Evolutionary conservation across 73 alveolate genomes (phyloP), one percentile per base, ranked within the genome.

Genomic region (Stentor coeruleus): DNA sequence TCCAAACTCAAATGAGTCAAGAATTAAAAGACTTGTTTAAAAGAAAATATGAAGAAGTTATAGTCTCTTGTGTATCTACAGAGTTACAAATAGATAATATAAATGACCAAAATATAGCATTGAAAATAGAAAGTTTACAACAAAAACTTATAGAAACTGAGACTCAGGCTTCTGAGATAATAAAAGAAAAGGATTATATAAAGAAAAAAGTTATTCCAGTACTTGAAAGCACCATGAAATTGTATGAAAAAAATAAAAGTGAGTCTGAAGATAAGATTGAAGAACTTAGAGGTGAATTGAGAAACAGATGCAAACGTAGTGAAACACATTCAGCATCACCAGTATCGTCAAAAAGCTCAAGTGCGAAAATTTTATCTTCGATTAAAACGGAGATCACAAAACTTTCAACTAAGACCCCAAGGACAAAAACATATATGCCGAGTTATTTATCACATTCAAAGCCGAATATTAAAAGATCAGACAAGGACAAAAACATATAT

Each of bases 141-240:
- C 40, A 66, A 33, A 2, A 66, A 2, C 2, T 66, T 2, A 37
- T 20, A 2, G 79, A 66, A 66, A 66, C 37, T 66, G 79, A 66
- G 2, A 31, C n/a, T 11, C 79, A 66, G 33, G 79, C 41, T 33
- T 20, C 79, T 26, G 37, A 66, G 33, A 40, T 31, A 20, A 66
- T 20, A 66, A 66, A 2, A 1, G 79, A 66, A 66, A 66, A 31
- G 1, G 79, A 66, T 28, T 66, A 66, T 33, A 20, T 66, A 37
- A 66, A 66, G 37, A 66, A 66, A 2, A 31, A 66, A 20, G 79
- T 66, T 2, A 66, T 66, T 2, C 79, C 79, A 2, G 79, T 66
- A 1, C 79, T 66, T 66, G 79, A 66, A 66, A 66, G 33, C n/a
- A 66, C 79, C 33, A 20, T 66, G 11, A 20, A 66, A 31, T 40